phyloP scores from a whole-genome alignment of 1,139 yeast genomes.

The Pichia sp. region DNA sequence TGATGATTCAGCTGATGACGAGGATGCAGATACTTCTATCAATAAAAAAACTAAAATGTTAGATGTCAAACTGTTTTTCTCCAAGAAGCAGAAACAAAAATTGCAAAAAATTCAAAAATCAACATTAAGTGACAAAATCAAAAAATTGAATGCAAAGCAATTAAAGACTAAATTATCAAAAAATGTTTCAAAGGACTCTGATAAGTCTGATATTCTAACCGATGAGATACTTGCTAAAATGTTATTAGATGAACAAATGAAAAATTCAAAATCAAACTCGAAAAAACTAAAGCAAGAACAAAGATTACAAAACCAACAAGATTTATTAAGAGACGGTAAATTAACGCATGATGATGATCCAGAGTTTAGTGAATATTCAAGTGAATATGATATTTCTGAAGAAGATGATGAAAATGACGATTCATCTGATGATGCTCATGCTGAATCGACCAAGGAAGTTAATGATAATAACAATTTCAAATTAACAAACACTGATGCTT shows the following conservation, averaged over 20 bases:
- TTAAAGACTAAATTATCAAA: constrained; percentile 15
- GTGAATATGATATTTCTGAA: constrained; percentile 10
- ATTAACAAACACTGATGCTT: constrained; percentile 10
- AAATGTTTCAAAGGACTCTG: constrained; percentile 2
- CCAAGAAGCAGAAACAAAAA: constrained; percentile 6
- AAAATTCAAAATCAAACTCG: constrained; percentile 15
- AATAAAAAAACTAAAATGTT: constrained; percentile 8
- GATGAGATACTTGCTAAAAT: constrained; percentile 20
- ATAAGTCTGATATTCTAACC: constrained; percentile 15
- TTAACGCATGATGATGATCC: constrained; percentile 19
- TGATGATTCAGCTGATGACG: neutral
- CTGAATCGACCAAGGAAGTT: neutral
- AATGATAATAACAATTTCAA: constrained; percentile 12
- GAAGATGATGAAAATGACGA: constrained; percentile 4
- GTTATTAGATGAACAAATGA: constrained; percentile 18
- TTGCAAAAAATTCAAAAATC: constrained; percentile 3
- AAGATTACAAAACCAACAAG: constrained; percentile 1
- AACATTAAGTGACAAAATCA: constrained; percentile 10
- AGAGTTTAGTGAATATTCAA: constrained; percentile 15
- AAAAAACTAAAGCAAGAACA: constrained; percentile 16
- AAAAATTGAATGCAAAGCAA: constrained; percentile 19
- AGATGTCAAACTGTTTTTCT: constrained; percentile 8
- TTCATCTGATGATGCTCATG: neutral
- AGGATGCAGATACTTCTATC: neutral
- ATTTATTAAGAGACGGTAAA: constrained; percentile 16